These are phyloP conservation scores for Periconia macrospinosa DNA, from an alignment of 2,329 filamentous ascomycete species.

Conservation along the genomic window DNA sequence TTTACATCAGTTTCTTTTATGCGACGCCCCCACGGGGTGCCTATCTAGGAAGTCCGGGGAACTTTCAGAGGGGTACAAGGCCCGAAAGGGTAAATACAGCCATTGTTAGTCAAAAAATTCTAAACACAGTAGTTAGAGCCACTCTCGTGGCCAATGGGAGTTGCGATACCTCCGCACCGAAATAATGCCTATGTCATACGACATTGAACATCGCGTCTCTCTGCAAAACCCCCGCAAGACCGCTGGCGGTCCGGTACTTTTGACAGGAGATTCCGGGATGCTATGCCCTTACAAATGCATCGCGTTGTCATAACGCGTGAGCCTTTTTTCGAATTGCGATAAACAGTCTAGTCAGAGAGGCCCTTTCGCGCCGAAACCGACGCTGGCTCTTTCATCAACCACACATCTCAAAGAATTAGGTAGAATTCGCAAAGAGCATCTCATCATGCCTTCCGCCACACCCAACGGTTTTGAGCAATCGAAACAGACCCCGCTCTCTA, in stretches of 20 bases:
- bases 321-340: not conserved
- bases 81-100: slow-evolving; percentile 3
- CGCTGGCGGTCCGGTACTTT: not conserved
- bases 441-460: slow-evolving; percentile 21
- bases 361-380: not conserved
- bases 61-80: not conserved
- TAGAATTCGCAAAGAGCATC: not conserved
- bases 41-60: slow-evolving; percentile 10
- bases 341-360: not conserved
- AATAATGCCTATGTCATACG: not conserved
- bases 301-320: not conserved
- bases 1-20: not conserved
- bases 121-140: not conserved
- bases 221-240: not conserved
- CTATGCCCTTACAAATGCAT: not conserved
- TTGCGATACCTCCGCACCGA: not conserved
- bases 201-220: not conserved
- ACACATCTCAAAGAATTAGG: not conserved
- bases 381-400: not conserved
- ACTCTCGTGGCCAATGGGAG: not conserved
- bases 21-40: slow-evolving; percentile 1
- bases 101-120: not conserved
- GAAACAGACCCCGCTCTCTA: slow-evolving; percentile 17
- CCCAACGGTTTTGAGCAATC: slow-evolving; percentile 10
- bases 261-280: not conserved